Evolutionary conservation across 2,329 filamentous ascomycete species (phyloP), one percentile per base, ranked within the genome.

Genomic region (Herpotrichia juniperi): DNA sequence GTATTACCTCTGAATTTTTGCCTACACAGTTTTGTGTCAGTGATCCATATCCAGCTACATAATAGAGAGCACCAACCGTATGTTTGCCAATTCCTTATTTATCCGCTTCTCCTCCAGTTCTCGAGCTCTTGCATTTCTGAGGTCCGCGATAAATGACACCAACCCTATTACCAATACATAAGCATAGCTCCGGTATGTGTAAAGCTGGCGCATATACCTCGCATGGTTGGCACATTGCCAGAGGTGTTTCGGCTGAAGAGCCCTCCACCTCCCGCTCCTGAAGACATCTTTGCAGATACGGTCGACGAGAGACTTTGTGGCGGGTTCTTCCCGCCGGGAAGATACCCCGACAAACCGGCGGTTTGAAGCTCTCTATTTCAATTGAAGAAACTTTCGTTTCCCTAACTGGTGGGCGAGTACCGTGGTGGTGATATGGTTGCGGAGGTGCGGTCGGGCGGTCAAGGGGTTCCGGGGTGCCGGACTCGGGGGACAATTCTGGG

Each of bases 31-130:
- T 32, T 48, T 56, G 63, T 42, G 55, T 72, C 59, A 73, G 69
- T 52, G 57, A 56, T 54, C 42, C 37, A 44, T 34, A 37, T 40
- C 25, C 28, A 39, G 19, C 51, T 26, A 48, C 47, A 22, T 16
- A 24, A 31, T 44, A 50, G 46, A 47, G 35, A 45, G 53, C 49
- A 79, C 83, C 60, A 69, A 86, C 82, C 91, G 87, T 74, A 99
- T 99, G 72, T 99, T 99, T 72, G 94, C 94, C 74, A 99, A 79
- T 79, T 99, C 94, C 81, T 99, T 99, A 77, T 99, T 99, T 80
- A 99, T 97, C 72, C 94, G 86, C 83, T 99, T 99, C 81, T 99
- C 94, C 75, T 99, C 94, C 58, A 99, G 79, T 74, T 99, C 94
- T 57, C 96, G 86, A 42, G 96, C 94, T 74, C 94, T 85, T 48